Evolutionary conservation across 2,329 filamentous ascomycete genomes (phyloP).

Genomic region (Colletotrichum sp.): DNA sequence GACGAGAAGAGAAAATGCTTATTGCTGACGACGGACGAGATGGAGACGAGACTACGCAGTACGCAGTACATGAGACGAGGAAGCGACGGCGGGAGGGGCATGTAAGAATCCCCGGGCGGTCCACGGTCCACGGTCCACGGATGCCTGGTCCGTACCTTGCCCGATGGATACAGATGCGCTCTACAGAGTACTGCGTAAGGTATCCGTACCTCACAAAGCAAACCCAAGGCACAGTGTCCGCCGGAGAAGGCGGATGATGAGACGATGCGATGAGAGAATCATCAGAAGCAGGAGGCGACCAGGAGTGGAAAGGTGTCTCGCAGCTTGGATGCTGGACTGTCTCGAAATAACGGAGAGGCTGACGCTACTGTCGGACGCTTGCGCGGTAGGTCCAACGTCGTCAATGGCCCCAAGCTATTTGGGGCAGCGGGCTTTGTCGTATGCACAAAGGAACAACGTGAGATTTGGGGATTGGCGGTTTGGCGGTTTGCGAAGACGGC

Average conservation of each 20-base stretch:
- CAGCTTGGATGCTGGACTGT: constrained; percentile 1
- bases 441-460: background rate
- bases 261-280: background rate
- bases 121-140: background rate
- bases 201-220: background rate
- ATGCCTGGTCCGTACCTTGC: background rate
- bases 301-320: background rate
- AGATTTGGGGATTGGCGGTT: background rate
- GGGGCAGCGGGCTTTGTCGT: background rate
- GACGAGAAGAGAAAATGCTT: background rate
- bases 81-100: background rate
- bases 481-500: background rate
- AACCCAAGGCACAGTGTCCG: background rate
- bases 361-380: constrained; percentile 19
- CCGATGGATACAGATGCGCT: background rate
- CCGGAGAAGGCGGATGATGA: background rate
- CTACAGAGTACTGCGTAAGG: too few relatives aligned
- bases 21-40: background rate
- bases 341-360: constrained; percentile 18
- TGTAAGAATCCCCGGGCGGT: background rate
- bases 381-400: constrained; percentile 19
- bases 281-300: background rate
- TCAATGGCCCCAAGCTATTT: background rate
- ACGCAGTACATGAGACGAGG: background rate
- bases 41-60: background rate